phyloP scores from a whole-genome alignment of 2,329 filamentous ascomycete species.

The Pleomassaria siparia region DNA sequence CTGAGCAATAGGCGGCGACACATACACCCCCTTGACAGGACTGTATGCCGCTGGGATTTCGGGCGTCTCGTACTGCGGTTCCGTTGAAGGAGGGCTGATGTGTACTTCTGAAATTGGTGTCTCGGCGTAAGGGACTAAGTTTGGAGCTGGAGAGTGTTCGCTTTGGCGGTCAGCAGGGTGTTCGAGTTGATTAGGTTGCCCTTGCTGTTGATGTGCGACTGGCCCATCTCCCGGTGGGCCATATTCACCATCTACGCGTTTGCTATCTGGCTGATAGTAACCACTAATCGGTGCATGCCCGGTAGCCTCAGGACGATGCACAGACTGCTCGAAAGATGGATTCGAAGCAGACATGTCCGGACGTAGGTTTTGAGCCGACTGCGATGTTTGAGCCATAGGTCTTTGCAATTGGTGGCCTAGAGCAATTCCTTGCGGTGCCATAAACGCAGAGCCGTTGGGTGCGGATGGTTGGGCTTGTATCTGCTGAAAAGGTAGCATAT shows the following conservation, averaged over 20 bases:
- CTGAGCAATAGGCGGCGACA: conserved; percentile 24
- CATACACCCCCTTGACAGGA: conserved; percentile 34
- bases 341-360: not conserved
- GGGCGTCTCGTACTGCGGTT: conserved; percentile 39
- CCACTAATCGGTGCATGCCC: conserved; percentile 5
- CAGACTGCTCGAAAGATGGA: conserved; percentile 5
- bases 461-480: conserved; percentile 1
- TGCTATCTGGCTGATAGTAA: conserved; percentile 9
- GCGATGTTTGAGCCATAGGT: not conserved
- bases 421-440: conserved; percentile 9
- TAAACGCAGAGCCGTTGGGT: conserved; percentile 12
- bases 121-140: conserved; percentile 12
- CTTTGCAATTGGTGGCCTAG: conserved; percentile 9
- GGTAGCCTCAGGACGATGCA: not conserved
- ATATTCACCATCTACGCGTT: conserved; percentile 1
- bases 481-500: conserved; percentile 7
- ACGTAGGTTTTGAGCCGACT: not conserved
- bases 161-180: conserved; percentile 15
- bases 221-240: not conserved
- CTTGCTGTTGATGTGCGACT: not conserved
- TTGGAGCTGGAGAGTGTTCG: conserved; percentile 21
- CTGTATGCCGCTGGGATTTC: conserved; percentile 40
- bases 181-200: conserved; percentile 5
- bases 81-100: conserved; percentile 20
- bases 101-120: conserved; percentile 21